phyloP scores from a whole-genome alignment of 1,139 yeast genomes.

The Candida tetrigidarum region DNA sequence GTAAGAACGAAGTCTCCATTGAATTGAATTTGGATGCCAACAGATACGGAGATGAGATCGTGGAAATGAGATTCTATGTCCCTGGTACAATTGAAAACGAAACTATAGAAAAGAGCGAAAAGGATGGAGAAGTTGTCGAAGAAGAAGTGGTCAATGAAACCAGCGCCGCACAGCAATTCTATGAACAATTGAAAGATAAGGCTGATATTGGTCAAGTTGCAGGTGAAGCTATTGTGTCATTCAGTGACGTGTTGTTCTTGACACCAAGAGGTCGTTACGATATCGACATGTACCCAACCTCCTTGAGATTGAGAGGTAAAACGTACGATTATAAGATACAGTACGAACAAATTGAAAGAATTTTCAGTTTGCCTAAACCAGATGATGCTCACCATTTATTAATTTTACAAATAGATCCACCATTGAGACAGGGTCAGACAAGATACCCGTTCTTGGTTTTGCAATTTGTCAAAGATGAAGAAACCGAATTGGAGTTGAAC shows the following conservation, averaged over 20 bases:
- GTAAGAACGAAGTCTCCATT: conserved; percentile 90
- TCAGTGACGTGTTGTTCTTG: conserved; percentile 86
- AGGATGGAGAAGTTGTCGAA: conserved; percentile 39
- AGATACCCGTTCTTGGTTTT: conserved; percentile 90
- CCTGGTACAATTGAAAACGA: conserved; percentile 75
- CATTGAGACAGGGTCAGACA: conserved; percentile 89
- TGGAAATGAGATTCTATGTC: conserved; percentile 89
- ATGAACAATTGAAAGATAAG: conserved; percentile 88
- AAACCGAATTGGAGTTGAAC: conserved; percentile 87
- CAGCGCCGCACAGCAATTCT: conserved; percentile 82
- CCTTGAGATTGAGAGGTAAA: conserved; percentile 93
- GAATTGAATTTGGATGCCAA: conserved; percentile 69
- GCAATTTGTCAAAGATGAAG: conserved; percentile 90
- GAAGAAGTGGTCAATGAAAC: conserved; percentile 58
- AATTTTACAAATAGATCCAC: conserved; percentile 93
- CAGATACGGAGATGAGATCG: conserved; percentile 91
- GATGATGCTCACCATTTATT: conserved; percentile 91
- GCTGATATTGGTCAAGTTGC: conserved; percentile 98
- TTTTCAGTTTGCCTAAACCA: conserved; percentile 90
- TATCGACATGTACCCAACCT: conserved; percentile 88
- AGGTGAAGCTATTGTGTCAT: conserved; percentile 96
- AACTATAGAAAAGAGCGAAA: conserved; percentile 41
- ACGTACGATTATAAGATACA: conserved; percentile 97
- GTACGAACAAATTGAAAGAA: conserved; percentile 86
- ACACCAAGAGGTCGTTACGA: conserved; percentile 99